These are phyloP conservation scores for Aspergillus diversus DNA, from an alignment of 495 filamentous ascomycete genomes.

Conservation along the genomic window DNA sequence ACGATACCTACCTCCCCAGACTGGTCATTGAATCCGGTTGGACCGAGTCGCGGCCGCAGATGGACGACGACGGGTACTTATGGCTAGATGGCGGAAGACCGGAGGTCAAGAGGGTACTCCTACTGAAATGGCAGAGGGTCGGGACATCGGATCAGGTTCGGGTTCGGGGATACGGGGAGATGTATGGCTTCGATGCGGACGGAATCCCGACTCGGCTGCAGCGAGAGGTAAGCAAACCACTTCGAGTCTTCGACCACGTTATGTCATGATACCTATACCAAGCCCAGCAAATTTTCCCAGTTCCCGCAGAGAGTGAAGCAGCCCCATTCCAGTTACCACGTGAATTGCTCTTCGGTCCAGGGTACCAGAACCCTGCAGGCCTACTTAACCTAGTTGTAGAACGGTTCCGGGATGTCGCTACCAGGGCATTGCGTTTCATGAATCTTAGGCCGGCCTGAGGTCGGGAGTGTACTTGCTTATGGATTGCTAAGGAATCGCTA, in stretches of 20 bases:
- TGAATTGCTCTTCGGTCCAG: neutral
- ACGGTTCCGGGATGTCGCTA: neutral
- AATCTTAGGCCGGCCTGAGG: too few relatives aligned
- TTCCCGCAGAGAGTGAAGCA: neutral
- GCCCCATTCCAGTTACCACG: neutral
- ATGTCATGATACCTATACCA: neutral
- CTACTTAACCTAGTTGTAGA: neutral
- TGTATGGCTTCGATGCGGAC: neutral
- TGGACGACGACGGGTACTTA: slow-evolving; percentile 10
- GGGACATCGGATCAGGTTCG: neutral
- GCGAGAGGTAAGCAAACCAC: slow-evolving; percentile 1
- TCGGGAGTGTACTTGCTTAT: too few relatives aligned
- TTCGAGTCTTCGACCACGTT: neutral
- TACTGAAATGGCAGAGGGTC: slow-evolving; percentile 13
- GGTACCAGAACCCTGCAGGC: neutral
- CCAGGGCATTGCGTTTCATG: too few relatives aligned
- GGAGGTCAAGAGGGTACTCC: slow-evolving; percentile 33
- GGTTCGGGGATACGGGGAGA: neutral
- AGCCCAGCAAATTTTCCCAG: neutral
- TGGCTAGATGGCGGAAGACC: slow-evolving; percentile 31
- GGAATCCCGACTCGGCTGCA: neutral
- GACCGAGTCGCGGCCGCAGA: neutral
- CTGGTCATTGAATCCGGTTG: slow-evolving; percentile 13
- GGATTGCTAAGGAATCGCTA: too few relatives aligned
- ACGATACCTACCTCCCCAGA: neutral